A percentile compares a stretch with the other conserved stretches of the same genome.
These are phyloP conservation scores for Diaporthe longicolla DNA, from an alignment of 2,329 filamentous ascomycete species.

Conservation along the genomic window DNA sequence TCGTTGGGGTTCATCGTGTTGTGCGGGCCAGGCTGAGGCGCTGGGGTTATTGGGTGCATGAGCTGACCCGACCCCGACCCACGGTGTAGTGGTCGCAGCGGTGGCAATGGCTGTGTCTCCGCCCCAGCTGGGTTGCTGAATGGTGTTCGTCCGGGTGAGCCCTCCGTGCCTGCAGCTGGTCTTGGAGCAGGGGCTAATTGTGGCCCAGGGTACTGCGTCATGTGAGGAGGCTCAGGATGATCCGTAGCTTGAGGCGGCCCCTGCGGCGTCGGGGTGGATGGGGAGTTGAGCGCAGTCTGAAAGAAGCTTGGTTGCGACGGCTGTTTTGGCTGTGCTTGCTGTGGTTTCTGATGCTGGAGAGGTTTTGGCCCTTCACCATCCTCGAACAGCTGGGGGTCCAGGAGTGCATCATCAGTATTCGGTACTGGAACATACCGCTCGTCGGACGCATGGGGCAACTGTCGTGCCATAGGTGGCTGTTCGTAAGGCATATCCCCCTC, in stretches of 20 bases:
- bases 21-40: conserved; percentile 26
- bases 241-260: conserved; percentile 18
- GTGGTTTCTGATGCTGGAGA: conserved; percentile 37
- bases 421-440: conserved; percentile 39
- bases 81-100: conserved; percentile 39
- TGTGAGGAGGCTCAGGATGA: conserved; percentile 37
- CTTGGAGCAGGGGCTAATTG: conserved; percentile 22
- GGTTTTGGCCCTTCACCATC: conserved; percentile 34
- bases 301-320: conserved; percentile 42
- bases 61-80: conserved; percentile 38
- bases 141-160: conserved; percentile 41
- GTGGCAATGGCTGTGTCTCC: conserved; percentile 34
- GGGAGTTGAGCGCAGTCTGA: conserved; percentile 41
- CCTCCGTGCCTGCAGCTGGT: conserved; percentile 16
- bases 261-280: conserved; percentile 34
- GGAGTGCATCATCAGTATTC: conserved; percentile 41
- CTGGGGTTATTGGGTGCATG: conserved; percentile 28
- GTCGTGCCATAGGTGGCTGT: conserved; percentile 31
- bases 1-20: conserved; percentile 35
- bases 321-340: conserved; percentile 30
- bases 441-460: conserved; percentile 33
- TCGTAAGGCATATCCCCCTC: conserved; percentile 35
- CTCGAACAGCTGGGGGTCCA: conserved; percentile 41
- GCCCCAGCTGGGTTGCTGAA: conserved; percentile 41
- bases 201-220: conserved; percentile 29